These are phyloP conservation scores for Saccharomycopsis oosterbeekiorum DNA, from an alignment of 805 yeast genomes.

Conservation along the genomic window DNA sequence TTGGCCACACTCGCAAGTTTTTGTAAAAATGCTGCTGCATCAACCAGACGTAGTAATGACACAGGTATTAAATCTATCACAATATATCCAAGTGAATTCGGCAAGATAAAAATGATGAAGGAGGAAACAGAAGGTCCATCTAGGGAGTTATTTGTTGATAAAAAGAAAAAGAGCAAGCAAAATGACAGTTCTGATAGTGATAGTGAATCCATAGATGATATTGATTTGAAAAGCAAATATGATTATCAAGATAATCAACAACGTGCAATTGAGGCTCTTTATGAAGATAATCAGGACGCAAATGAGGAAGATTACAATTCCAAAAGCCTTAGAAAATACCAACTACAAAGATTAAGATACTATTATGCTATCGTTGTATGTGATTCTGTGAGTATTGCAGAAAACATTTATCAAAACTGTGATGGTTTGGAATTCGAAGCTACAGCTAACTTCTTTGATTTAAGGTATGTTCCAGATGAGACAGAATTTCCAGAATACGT, in stretches of 20 bases:
- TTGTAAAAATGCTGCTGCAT: constrained; percentile 26
- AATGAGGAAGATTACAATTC: constrained; percentile 62
- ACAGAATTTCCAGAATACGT: constrained; percentile 56
- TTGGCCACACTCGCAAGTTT: constrained; percentile 84
- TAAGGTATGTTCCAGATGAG: constrained; percentile 87
- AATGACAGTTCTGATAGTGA: constrained; percentile 37
- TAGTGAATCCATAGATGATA: constrained; percentile 30
- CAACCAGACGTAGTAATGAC: constrained; percentile 28
- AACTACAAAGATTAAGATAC: constrained; percentile 84
- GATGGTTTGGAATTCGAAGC: constrained; percentile 96
- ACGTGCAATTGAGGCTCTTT: constrained; percentile 57
- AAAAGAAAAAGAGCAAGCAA: constrained; percentile 28
- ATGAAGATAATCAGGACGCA: constrained; percentile 55
- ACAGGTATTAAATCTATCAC: constrained; percentile 61
- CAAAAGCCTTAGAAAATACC: constrained; percentile 77
- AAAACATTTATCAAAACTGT: constrained; percentile 69
- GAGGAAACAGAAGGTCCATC: constrained; percentile 94
- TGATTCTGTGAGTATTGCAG: constrained; percentile 63
- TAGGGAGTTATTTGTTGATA: constrained; percentile 58
- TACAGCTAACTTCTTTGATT: constrained; percentile 87
- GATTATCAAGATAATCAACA: constrained; percentile 30
- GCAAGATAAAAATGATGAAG: constrained; percentile 80
- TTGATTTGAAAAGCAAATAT: constrained; percentile 18
- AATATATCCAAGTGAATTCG: constrained; percentile 84
- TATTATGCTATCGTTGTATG: constrained; percentile 87